Evolutionary conservation across 169 alveolate genomes (phyloP), one percentile per base, ranked within the genome.

Genomic region (Plasmodium yoelii): DNA sequence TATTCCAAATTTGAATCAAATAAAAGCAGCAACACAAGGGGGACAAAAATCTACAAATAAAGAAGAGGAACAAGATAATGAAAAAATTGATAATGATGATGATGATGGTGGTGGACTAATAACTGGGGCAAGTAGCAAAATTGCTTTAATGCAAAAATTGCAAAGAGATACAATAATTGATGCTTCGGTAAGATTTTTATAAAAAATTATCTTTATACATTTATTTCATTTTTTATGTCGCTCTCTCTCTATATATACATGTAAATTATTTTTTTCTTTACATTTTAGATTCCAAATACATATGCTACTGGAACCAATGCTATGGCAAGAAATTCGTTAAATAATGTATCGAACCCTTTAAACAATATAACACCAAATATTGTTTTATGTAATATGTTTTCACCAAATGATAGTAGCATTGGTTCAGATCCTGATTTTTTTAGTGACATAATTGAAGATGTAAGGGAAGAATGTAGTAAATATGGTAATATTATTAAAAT

Each of bases 361-460:
- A 87, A 59, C 46, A 87, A 64, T 34, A 63, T 80, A 26, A 90
- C 96, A 15, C 49, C 88, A 5, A 94, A 94, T 82, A 68, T 96
- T 10, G 92, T 94, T 5, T 88, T 96, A 73, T 82, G 94, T 86
- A 96, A 95, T 87, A 94, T 96, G 98, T 95, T 95, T 71, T 91
- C 96, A 34, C 73, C 96, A 15, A 74, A 94, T 75, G 97, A 95
- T 60, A 87, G 89, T 39, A 46, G 69, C 46, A 92, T 77, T 46
- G 94, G 94, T 7, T 93, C 84, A 22, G 96, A 93, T 26, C 95
- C 96, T 1, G 91, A 91, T 59, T 93, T 95, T 84, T 94, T 95
- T 71, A 93, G 72, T 15, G 98, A 96, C 42, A 93, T 96, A 59
- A 88, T 88, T 72, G 98, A 94, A n/a, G 98, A 96, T 77, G 98